A percentile compares a stretch with the other conserved stretches of the same genome.
These are phyloP conservation scores for Colletotrichum endophyticum DNA, from an alignment of 2,329 filamentous ascomycete genomes.

Conservation along the genomic window DNA sequence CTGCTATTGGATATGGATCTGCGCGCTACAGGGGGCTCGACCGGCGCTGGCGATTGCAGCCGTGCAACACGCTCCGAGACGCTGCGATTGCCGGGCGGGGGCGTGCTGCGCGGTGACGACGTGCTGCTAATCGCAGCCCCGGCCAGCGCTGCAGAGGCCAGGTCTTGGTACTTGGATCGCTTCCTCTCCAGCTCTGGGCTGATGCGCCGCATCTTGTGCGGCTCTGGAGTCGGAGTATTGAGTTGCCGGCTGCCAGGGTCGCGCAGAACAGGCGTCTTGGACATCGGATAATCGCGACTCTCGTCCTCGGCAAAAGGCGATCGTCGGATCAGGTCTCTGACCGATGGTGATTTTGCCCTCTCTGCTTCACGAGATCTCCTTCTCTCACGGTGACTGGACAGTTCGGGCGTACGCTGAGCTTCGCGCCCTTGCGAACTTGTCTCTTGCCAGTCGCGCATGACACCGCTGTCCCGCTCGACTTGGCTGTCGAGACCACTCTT, in stretches of 20 bases:
- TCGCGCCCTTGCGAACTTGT: slow-evolving; percentile 24
- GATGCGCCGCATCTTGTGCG: slow-evolving; percentile 41
- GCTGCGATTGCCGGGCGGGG: slow-evolving; percentile 31
- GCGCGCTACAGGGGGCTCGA: slow-evolving; percentile 31
- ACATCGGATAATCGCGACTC: slow-evolving; percentile 31
- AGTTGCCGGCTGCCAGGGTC: slow-evolving; percentile 39
- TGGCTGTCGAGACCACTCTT: slow-evolving; percentile 38
- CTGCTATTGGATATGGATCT: slow-evolving; percentile 60
- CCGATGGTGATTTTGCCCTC: slow-evolving; percentile 14
- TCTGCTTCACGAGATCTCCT: slow-evolving; percentile 17
- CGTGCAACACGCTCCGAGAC: slow-evolving; percentile 39
- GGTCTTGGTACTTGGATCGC: slow-evolving; percentile 29
- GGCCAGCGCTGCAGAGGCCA: slow-evolving; percentile 35
- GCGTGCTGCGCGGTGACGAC: slow-evolving; percentile 9
- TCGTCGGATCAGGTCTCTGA: slow-evolving; percentile 27
- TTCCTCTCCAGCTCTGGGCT: slow-evolving; percentile 22
- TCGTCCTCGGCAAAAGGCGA: slow-evolving; percentile 21
- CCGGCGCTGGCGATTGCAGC: slow-evolving; percentile 19
- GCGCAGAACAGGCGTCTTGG: slow-evolving; percentile 42
- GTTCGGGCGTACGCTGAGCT: slow-evolving; percentile 21
- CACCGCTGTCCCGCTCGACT: slow-evolving; percentile 57
- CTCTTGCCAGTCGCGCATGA: slow-evolving; percentile 55
- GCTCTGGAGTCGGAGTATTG: slow-evolving; percentile 44
- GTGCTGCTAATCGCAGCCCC: slow-evolving; percentile 23
- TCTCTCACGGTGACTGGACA: slow-evolving; percentile 23